These are phyloP conservation scores for Eucalyptus curtisii DNA, from an alignment of 345 rosid genomes.

Conservation along the genomic window DNA sequence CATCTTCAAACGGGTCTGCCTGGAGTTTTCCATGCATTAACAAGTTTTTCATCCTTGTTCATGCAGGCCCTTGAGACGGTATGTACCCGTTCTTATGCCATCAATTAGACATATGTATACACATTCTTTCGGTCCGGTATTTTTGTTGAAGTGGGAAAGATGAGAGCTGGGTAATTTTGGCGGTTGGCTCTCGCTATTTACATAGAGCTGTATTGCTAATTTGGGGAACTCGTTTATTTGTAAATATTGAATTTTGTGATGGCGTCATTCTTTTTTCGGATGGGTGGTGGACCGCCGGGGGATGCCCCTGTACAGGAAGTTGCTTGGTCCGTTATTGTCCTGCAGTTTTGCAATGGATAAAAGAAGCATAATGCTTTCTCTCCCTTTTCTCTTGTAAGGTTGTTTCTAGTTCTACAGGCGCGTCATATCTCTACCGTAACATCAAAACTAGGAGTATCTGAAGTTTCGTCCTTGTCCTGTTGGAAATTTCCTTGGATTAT, in stretches of 20 bases:
- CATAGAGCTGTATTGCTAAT: background rate
- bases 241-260: background rate
- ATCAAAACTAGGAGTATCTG: background rate
- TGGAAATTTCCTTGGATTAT: background rate
- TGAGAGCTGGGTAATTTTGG: constrained; percentile 27
- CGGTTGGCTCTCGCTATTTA: constrained; percentile 7
- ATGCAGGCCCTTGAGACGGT: constrained; percentile 54
- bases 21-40: constrained; percentile 83
- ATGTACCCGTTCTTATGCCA: constrained; percentile 69
- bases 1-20: constrained; percentile 89
- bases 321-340: background rate
- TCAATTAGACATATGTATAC: constrained; percentile 31
- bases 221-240: background rate
- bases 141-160: constrained; percentile 6
- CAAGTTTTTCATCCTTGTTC: constrained; percentile 78
- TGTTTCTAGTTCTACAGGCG: background rate
- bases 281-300: background rate
- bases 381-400: background rate
- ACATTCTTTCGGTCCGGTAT: background rate
- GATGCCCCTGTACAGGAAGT: constrained; percentile 23
- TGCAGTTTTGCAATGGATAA: background rate
- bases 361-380: background rate
- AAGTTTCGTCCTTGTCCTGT: background rate
- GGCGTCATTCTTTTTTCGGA: background rate
- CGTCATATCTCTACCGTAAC: background rate